Base-by-base conservation (phyloP, 345 rosid species). In the Arabidopsis suecica region DNA sequence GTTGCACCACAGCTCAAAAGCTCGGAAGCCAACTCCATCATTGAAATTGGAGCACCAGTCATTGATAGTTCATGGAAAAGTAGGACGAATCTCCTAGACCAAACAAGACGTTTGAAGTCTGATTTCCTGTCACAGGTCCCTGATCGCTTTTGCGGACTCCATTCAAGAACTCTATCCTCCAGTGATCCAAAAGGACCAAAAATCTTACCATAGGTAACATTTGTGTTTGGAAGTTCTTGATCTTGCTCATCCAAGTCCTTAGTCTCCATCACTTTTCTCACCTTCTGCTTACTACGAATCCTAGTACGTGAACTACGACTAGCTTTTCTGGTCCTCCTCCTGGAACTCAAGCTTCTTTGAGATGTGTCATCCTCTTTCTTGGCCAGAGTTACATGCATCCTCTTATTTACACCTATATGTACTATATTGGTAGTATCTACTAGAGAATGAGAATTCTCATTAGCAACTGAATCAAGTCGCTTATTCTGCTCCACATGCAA, bases 1-100 rank as follows among this genome's bases (percentile, higher is more conserved):
- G 97, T 84, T 71, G 97, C 98, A 57, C 98, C 98, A 70, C 98
- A 91, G 92, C 98, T 94, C 87, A 94, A 66, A 81, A 94, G 91
- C 82, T 94, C 98, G 1, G 96, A 89, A 53, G 98, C 97, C 84
- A 94, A 78, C 82, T 94, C 98, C 93, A 94, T 84, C 96, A 94
- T 91, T 48, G 98, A 91, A 58, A 90, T 87, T 12, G 98, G 98
- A 70, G 98, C 98, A 36, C 98, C 98, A 0, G 98, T 94, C 97
- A 91, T 91, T 34, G 98, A 94, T n/a, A 94, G 88, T 73, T 94
- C 98, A 73, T 94, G 98, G 79, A 94, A 94, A 76, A 94, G 72
- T 75, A 94, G 75, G 30, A 94, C 85, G 74, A 94, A 94, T 70
- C 90, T 91, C 83, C 98, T 88, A 7, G 98, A 94, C 97, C 98